phyloP scores from a whole-genome alignment of 73 alveolate genomes.

The Paramecium caudatum region DNA sequence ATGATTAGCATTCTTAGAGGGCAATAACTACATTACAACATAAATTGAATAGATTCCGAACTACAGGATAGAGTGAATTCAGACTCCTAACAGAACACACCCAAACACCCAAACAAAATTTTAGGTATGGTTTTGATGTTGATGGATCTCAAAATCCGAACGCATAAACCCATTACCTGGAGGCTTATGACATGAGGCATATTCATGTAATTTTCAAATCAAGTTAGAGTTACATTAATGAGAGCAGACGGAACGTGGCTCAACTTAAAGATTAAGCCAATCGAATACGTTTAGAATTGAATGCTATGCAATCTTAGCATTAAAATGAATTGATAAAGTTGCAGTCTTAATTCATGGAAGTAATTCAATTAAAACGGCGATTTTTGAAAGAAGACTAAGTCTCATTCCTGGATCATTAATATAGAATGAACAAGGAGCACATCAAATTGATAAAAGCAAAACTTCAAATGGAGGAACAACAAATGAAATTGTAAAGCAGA shows the following conservation, averaged over 20 bases:
- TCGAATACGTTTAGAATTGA: background rate
- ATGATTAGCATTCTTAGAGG: background rate
- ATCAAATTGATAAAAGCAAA: background rate
- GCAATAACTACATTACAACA: slow-evolving; percentile 8
- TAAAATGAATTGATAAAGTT: background rate
- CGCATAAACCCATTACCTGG: background rate
- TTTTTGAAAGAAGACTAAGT: background rate
- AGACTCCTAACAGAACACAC: slow-evolving; percentile 17
- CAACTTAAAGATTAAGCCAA: background rate
- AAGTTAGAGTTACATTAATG: no score
- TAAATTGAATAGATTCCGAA: background rate
- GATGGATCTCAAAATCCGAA: background rate
- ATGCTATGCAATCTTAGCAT: background rate
- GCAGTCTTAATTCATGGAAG: background rate
- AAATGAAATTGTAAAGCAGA: background rate
- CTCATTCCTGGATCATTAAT: background rate
- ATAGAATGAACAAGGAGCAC: background rate
- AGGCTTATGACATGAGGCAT: slow-evolving; percentile 4
- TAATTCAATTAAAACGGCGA: background rate
- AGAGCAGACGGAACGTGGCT: slow-evolving; percentile 28
- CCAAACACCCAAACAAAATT: background rate
- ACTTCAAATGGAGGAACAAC: background rate
- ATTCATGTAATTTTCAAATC: no score
- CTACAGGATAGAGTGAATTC: slow-evolving; percentile 4
- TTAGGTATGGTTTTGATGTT: slow-evolving; percentile 35